A percentile compares a stretch with the other conserved stretches of the same genome.
Conservation (phyloP, 768 basidiomycete species). For the Termitomyces sp. region DNA sequence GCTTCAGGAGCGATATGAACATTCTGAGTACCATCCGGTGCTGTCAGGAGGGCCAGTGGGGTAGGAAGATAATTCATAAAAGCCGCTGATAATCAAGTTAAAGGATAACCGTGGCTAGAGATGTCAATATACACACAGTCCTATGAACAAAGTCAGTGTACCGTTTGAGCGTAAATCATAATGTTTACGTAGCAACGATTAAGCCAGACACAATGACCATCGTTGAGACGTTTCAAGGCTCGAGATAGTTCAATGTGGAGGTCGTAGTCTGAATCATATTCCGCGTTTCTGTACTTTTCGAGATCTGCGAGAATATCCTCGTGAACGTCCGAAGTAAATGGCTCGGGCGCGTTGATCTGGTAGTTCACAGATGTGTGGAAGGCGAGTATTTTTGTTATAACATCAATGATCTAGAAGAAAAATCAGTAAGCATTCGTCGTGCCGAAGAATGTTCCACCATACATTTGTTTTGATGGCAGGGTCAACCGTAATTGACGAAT, state of each 20-base stretch:
- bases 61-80: constrained; percentile 47
- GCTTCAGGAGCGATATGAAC: constrained; percentile 55
- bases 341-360: constrained; percentile 49
- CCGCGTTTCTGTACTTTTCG: constrained; percentile 37
- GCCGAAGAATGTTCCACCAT: constrained; percentile 11
- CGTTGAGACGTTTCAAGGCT: constrained; percentile 51
- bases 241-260: constrained; percentile 53
- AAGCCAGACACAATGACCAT: constrained; percentile 56
- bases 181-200: constrained; percentile 53
- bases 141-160: constrained; percentile 3
- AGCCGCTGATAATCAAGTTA: constrained; percentile 25
- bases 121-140: constrained; percentile 14
- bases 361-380: constrained; percentile 66
- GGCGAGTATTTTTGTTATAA: constrained; percentile 52
- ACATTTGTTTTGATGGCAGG: constrained; percentile 48
- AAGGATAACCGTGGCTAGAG: not conserved
- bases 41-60: constrained; percentile 46
- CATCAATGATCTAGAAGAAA: constrained; percentile 46
- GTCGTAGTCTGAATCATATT: constrained; percentile 50
- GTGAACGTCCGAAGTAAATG: constrained; percentile 52
- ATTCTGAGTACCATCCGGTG: constrained; percentile 37
- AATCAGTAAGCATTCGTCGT: not conserved
- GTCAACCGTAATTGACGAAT: constrained; percentile 46
- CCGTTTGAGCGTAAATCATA: not conserved
- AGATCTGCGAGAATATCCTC: constrained; percentile 52